These are phyloP conservation scores for Ramaria sp. DNA, from an alignment of 768 basidiomycete genomes.

Conservation along the genomic window DNA sequence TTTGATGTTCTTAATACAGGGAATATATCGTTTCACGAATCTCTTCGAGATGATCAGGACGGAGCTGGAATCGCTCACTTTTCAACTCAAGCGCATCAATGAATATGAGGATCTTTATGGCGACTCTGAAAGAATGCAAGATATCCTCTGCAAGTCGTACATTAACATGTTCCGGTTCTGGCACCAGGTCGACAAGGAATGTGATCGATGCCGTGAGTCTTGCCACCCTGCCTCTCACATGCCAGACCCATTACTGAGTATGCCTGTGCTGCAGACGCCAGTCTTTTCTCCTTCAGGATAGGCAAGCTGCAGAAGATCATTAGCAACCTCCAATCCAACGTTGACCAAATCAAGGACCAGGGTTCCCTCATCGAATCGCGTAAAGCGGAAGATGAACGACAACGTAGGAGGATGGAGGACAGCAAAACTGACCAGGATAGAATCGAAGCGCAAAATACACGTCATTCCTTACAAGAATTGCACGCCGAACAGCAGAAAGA, in stretches of 20 bases:
- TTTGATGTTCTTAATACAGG: conserved; percentile 6
- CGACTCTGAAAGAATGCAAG: conserved; percentile 10
- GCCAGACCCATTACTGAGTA: background rate
- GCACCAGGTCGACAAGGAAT: conserved; percentile 17
- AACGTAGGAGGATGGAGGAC: background rate
- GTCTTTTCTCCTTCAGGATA: background rate
- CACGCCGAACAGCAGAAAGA: background rate
- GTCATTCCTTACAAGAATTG: background rate
- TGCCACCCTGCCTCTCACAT: background rate
- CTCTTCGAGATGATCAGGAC: conserved; percentile 16
- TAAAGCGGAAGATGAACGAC: background rate
- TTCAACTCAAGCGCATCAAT: conserved; percentile 11
- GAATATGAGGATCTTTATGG: conserved; percentile 14
- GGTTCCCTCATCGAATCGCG: background rate
- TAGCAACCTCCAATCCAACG: background rate
- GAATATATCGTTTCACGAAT: conserved; percentile 9
- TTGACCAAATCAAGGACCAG: background rate
- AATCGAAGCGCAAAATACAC: background rate
- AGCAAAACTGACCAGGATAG: background rate
- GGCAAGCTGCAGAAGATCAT: background rate
- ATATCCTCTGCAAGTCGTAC: conserved; percentile 13
- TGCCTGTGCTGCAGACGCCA: background rate
- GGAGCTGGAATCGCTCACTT: conserved; percentile 10
- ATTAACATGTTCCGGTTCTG: conserved; percentile 18
- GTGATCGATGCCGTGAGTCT: conserved; percentile 1